Base-by-base conservation (phyloP, 305 asterid genomes). In the Petunia hybrid region DNA sequence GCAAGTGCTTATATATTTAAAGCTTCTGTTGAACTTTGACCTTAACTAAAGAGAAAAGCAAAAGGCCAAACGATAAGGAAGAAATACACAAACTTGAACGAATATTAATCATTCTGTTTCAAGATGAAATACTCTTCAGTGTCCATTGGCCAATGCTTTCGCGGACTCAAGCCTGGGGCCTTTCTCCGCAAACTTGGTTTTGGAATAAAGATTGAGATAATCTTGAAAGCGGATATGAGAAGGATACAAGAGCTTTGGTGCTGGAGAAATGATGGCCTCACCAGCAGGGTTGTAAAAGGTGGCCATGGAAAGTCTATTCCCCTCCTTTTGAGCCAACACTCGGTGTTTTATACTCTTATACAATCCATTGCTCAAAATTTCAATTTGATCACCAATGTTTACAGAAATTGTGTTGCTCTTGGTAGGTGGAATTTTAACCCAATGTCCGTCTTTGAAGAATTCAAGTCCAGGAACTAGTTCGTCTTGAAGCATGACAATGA, bases 381-480 rank as follows among this genome's bases (percentile, higher is more conserved):
- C 22, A 22, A 22, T 22, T 22, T 22, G 22, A 22, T 22, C 97
- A 2, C 98, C 98, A 0, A 88, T 93, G 85, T 93, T 93, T 6
- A 93, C 81, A 62, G 92, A 92, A 74, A 93, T 91, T 59, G 87
- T 85, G 84, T 88, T 90, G 82, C 92, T 91, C 78, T 39, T 90
- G 63, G 97, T 91, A 67, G 97, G 97, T 9, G 95, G 98, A 48
- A 93, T 90, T 62, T 89, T 87, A 55, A 88, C 87, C 98, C 98
- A 93, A 75, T 93, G 77, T 35, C 94, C 95, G 39, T 91, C 97
- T 82, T 87, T 93, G 82, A 83, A 86, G 85, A 93, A 92, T 81
- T 93, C 91, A 2, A 93, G 95, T 42, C 98, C 98, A 0, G 94
- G 95, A 64, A 93, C 93, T 84, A 91, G 85, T 46, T 92, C 95